phyloP scores from a whole-genome alignment of 495 filamentous ascomycete species.

The Xylaria acuta region DNA sequence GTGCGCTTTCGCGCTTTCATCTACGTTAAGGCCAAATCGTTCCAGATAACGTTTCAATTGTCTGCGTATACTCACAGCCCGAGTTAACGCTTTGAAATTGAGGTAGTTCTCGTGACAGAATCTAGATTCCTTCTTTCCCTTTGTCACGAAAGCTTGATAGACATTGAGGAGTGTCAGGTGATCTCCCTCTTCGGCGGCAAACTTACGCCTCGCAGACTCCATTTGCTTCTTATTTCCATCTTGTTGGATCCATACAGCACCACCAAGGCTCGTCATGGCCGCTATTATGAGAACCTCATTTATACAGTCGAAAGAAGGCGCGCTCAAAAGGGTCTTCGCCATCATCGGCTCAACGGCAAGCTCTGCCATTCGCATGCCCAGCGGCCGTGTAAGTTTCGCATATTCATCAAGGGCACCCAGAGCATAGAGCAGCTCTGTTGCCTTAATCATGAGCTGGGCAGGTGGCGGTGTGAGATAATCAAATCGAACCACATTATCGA shows the following conservation, averaged over 20 bases:
- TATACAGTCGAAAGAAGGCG: slow-evolving; percentile 75
- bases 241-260: slow-evolving; percentile 80
- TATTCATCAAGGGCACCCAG: slow-evolving; percentile 90
- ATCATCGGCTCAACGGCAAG: slow-evolving; percentile 96
- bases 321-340: slow-evolving; percentile 86
- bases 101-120: slow-evolving; percentile 89
- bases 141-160: slow-evolving; percentile 88
- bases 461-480: slow-evolving; percentile 89
- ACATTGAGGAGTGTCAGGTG: slow-evolving; percentile 94
- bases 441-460: slow-evolving; percentile 84
- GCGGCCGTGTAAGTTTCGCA: slow-evolving; percentile 86
- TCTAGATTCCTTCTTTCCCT: slow-evolving; percentile 79
- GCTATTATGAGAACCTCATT: slow-evolving; percentile 90
- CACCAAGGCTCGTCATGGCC: slow-evolving; percentile 89
- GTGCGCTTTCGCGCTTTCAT: slow-evolving; percentile 57
- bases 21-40: slow-evolving; percentile 76
- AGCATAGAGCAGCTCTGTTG: slow-evolving; percentile 86
- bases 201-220: slow-evolving; percentile 78
- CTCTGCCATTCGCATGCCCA: slow-evolving; percentile 92
- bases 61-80: slow-evolving; percentile 83
- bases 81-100: slow-evolving; percentile 81
- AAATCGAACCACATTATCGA: slow-evolving; percentile 94
- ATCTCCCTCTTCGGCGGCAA: slow-evolving; percentile 93
- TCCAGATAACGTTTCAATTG: slow-evolving; percentile 90
- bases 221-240: slow-evolving; percentile 74